Percentiles rank a stretch among this genome's conserved stretches.
phyloP scores from a whole-genome alignment of 768 basidiomycete genomes.

The Hydnum rufescens region DNA sequence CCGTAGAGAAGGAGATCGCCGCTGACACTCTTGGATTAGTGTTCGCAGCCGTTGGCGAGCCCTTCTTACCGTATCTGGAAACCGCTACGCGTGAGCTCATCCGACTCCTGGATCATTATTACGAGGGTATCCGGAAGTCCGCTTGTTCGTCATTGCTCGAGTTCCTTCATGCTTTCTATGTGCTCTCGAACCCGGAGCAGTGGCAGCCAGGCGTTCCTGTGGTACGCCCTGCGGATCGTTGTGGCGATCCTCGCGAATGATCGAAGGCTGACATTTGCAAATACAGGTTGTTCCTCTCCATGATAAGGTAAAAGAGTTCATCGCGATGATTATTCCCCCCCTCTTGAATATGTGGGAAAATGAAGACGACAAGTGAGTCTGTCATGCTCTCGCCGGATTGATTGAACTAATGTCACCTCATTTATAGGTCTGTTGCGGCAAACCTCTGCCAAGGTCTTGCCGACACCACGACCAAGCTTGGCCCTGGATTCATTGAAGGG shows the following conservation, averaged over 20 bases:
- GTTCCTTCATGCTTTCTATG: constrained; percentile 80
- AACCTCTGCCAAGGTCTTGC: constrained; percentile 73
- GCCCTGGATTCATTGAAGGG: constrained; percentile 64
- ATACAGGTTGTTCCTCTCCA: constrained; percentile 32
- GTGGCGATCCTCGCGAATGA: constrained; percentile 16
- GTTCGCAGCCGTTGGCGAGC: constrained; percentile 57
- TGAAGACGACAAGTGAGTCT: constrained; percentile 81
- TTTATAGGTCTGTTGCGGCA: constrained; percentile 64
- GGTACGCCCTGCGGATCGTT: too few species aligned
- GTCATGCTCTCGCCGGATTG: constrained; percentile 3
- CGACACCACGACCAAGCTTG: constrained; percentile 82
- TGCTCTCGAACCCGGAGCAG: constrained; percentile 58
- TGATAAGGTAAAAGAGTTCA: constrained; percentile 55
- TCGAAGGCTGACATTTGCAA: neutral
- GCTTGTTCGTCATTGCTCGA: constrained; percentile 75
- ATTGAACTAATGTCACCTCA: constrained; percentile 4
- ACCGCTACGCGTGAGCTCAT: constrained; percentile 59
- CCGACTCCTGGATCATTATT: constrained; percentile 70
- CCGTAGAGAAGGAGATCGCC: constrained; percentile 98
- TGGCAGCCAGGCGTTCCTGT: constrained; percentile 59
- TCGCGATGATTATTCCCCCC: constrained; percentile 48
- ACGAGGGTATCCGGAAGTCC: constrained; percentile 93
- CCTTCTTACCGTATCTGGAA: constrained; percentile 88
- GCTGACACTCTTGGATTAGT: constrained; percentile 88
- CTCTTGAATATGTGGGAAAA: constrained; percentile 78